Conservation (phyloP, 371 early-diverging fungal species). For the Funneliformis caledonium region DNA sequence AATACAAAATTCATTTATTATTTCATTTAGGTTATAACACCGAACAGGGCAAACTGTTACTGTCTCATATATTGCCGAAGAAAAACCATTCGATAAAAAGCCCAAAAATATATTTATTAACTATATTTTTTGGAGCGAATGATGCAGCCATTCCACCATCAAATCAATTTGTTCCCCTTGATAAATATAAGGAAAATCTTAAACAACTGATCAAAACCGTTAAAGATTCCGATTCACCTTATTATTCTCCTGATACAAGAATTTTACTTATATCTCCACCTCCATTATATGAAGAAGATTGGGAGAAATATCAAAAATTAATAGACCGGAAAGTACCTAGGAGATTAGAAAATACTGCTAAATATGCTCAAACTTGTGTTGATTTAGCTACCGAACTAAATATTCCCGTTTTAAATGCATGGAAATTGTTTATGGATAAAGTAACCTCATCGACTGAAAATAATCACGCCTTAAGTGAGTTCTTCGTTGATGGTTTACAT, state of each 20-base stretch:
- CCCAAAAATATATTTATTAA: conserved; percentile 60
- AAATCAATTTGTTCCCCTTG: conserved; percentile 70
- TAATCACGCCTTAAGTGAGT: conserved; percentile 42
- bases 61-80: conserved; percentile 61
- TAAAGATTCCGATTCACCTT: conserved; percentile 54
- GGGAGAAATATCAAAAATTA: conserved; percentile 50
- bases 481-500: conserved; percentile 72
- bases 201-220: conserved; percentile 58
- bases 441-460: conserved; percentile 17
- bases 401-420: conserved; percentile 62
- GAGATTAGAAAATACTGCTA: conserved; percentile 48
- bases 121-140: conserved; percentile 85
- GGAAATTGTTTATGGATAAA: conserved; percentile 57
- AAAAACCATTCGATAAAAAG: conserved; percentile 12
- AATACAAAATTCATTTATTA: neutral
- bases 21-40: conserved; percentile 69
- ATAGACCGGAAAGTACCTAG: conserved; percentile 57
- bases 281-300: conserved; percentile 64
- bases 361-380: conserved; percentile 66
- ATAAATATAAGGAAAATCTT: conserved; percentile 63
- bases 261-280: conserved; percentile 82
- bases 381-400: conserved; percentile 53
- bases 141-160: conserved; percentile 67
- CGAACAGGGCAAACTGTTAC: conserved; percentile 65
- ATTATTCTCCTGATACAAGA: conserved; percentile 59